A percentile compares a stretch with the other conserved stretches of the same genome.
phyloP scores from a whole-genome alignment of 805 yeast species.

The Wickerhamiella azyma region DNA sequence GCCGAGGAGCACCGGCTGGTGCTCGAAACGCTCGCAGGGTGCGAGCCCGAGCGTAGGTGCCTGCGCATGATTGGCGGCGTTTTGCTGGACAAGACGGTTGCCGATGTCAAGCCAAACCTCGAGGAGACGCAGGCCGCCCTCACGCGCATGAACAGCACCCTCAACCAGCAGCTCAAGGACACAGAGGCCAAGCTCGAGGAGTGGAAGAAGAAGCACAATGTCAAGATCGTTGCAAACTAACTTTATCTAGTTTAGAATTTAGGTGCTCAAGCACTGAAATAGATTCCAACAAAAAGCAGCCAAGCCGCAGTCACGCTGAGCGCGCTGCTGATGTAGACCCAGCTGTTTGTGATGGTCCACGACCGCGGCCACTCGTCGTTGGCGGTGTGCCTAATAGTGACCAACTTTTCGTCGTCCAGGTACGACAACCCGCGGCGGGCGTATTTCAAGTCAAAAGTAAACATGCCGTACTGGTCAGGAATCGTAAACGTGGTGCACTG shows the following conservation, averaged over 20 bases:
- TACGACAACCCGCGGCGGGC: constrained; percentile 62
- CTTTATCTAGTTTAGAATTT: too few species aligned
- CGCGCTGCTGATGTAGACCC: constrained; percentile 76
- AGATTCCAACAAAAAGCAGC: constrained; percentile 61
- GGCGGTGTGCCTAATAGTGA: constrained; percentile 85
- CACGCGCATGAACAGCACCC: constrained; percentile 27
- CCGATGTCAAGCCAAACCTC: constrained; percentile 55
- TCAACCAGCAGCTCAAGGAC: constrained; percentile 29
- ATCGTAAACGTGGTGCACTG: constrained; percentile 14
- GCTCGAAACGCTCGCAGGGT: constrained; percentile 38
- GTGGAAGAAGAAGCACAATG: constrained; percentile 40
- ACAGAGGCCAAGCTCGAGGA: constrained; percentile 32
- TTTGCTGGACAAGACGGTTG: constrained; percentile 66
- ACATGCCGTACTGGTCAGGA: constrained; percentile 66
- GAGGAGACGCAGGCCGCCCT: constrained; percentile 42
- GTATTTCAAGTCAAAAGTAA: constrained; percentile 70
- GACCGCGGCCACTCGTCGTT: constrained; percentile 89
- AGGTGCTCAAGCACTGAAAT: too few species aligned
- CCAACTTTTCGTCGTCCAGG: constrained; percentile 49
- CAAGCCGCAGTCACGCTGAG: constrained; percentile 58
- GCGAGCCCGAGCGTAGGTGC: constrained; percentile 55
- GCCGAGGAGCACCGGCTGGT: constrained; percentile 39
- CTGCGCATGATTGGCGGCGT: constrained; percentile 93
- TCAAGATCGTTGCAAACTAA: constrained; percentile 35
- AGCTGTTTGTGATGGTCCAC: constrained; percentile 84